Base-by-base conservation (phyloP, 2,329 filamentous ascomycete genomes). In the Rugonectria rugulosa region DNA sequence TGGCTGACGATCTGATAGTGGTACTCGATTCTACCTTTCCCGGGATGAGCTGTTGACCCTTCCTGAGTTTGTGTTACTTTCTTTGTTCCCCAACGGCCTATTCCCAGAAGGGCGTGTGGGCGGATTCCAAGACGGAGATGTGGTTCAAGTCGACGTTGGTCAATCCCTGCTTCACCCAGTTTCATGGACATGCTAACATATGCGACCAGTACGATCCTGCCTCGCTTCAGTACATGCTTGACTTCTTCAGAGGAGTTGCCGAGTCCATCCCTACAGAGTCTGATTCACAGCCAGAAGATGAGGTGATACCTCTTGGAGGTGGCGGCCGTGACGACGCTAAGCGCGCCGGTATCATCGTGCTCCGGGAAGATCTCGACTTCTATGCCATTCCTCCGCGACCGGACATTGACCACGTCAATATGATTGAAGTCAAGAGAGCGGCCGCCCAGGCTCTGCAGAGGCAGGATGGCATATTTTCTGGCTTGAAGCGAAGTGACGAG, bases 211-310 rank as follows among this genome's bases (percentile, higher is more conserved):
- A 98, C 78, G 95, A 99, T 75, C 94, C 95, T 20, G 88, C 88
- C 48, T 98, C 94, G 42, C 85, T 99, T 51, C 92, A 98, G 77
- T 99, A 98, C 79, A 99, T 99, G 95, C 86, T 99, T 62, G 94
- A 97, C 69, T 99, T 99, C 77, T 99, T 99, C 81, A 90, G 95
- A 62, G 88, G 88, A 64, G 94, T 99, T 61, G 95, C 95, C 49
- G 92, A 97, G 75, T 95, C 93, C n/a, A 98, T 99, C 64, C 92
- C 91, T 9, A 83, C 86, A 36, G 87, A 91, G 60, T 79, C 84
- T 24, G 85, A 82, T 53, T 78, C 84, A 29, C 85, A 86, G 2
- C 82, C 53, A 21, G 53, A 85, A 60, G 86, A 91, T 58, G 78
- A 84, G 58, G 81, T 89, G 47, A 67, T 78, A 66, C 85, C 81